Base-by-base conservation (phyloP, 2,329 filamentous ascomycete genomes). In the Westerdykella sp. region DNA sequence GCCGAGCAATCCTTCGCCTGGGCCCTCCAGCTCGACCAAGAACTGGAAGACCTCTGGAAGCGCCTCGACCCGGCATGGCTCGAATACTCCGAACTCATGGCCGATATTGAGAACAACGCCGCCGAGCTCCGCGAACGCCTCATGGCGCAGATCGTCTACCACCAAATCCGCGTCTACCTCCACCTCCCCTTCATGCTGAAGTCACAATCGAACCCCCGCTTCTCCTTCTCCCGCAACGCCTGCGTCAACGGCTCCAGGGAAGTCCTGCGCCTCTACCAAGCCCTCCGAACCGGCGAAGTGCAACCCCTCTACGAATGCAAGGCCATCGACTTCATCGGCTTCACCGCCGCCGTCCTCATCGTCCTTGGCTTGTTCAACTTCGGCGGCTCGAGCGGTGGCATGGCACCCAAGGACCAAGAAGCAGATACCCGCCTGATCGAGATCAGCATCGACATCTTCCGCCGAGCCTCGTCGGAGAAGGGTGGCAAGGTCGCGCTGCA, bases 111-210 rank as follows among this genome's bases (percentile, higher is more conserved):
- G 12, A 46, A 42, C 11, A 67, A 66, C 39, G 62, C 65, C 5
- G 61, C 62, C 4, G 61, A 66, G 16, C 49, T 68, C 18, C 56
- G 64, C 28, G 67, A 70, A 42, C 57, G 59, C 2, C 49, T 72
- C 15, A 64, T 71, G 50, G 58, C 56, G 2, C 71, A 73, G 39
- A 68, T 73, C 35, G 62, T 64, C 41, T 73, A 66, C 51, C 70
- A 71, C 39, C 69, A 73, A 46, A 63, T 73, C 30, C 60, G 68
- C 34, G 59, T 71, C 13, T 71, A 72, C 45, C 59, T 73, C 11
- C 69, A 73, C 45, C 58, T 74, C 3, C 71, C 71, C 1, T 73
- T 73, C 42, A 68, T 74, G 57, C 56, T 70, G 18, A 66, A 65
- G 40, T 62, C 62, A 0, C 57, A 62, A 11, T 57, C 60, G 3